Conservation (phyloP, 2,329 filamentous ascomycete species). For the Penicillium sclerotiorum region DNA sequence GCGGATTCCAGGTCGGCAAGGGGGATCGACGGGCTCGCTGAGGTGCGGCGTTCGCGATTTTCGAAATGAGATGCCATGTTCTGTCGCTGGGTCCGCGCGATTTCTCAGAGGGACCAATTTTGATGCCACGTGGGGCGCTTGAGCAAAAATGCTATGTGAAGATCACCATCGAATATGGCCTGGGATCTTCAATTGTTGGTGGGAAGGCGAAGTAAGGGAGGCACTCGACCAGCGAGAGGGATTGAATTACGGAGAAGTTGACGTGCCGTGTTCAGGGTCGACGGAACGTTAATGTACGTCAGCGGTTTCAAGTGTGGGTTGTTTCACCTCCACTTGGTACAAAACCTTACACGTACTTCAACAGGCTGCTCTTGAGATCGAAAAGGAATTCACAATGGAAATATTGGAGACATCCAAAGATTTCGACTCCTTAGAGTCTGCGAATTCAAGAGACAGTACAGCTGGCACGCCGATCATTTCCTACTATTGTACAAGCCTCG, state of each 20-base stretch:
- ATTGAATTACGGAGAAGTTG: not conserved
- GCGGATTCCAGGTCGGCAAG: conserved; percentile 33
- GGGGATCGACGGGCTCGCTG: conserved; percentile 31
- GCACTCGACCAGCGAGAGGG: conserved; percentile 12
- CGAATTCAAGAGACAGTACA: too few relatives aligned
- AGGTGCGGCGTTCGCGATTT: conserved; percentile 14
- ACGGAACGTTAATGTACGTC: not conserved
- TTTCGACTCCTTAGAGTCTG: too few relatives aligned
- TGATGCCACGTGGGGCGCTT: not conserved
- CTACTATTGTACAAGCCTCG: too few relatives aligned
- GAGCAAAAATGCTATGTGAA: not conserved
- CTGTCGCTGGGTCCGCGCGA: not conserved
- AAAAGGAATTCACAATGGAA: too few relatives aligned
- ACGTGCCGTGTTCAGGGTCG: not conserved
- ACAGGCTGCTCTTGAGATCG: not conserved
- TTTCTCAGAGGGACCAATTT: not conserved
- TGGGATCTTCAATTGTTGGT: not conserved
- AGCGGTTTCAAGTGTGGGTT: not conserved
- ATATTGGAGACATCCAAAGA: too few relatives aligned
- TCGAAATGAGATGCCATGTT: conserved; percentile 15
- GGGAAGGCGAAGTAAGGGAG: not conserved
- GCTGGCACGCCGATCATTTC: not conserved
- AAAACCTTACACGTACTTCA: not conserved
- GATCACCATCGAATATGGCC: not conserved
- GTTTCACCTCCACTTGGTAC: not conserved